Conservation (phyloP, 2,329 filamentous ascomycete genomes). For the Hypoxylon sp. region DNA sequence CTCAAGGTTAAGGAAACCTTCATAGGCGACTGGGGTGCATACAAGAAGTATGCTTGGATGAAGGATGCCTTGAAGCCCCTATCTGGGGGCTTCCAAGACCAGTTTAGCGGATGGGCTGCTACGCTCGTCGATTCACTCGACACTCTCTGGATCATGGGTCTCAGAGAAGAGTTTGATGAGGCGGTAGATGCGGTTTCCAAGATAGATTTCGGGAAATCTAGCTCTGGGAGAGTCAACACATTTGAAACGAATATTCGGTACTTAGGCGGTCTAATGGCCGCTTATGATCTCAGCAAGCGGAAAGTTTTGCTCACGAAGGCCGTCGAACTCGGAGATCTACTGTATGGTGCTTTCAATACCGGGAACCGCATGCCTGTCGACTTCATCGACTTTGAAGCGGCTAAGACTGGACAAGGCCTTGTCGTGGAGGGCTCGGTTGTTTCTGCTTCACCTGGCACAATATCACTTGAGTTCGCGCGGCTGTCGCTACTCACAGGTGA, state of each 20-base stretch:
- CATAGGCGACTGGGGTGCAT: conserved; percentile 60
- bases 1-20: conserved; percentile 56
- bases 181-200: conserved; percentile 61
- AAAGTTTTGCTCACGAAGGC: conserved; percentile 60
- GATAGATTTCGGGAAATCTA: conserved; percentile 64
- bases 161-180: conserved; percentile 64
- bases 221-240: conserved; percentile 55
- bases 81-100: conserved; percentile 59
- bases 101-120: conserved; percentile 66
- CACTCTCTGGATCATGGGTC: conserved; percentile 65
- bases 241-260: conserved; percentile 64
- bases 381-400: conserved; percentile 62
- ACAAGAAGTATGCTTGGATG: conserved; percentile 64
- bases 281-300: conserved; percentile 59
- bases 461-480: conserved; percentile 80
- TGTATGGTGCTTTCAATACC: conserved; percentile 64
- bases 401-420: conserved; percentile 56
- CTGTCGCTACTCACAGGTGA: conserved; percentile 81
- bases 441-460: conserved; percentile 69
- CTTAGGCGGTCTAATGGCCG: conserved; percentile 60
- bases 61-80: conserved; percentile 64
- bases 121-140: conserved; percentile 68
- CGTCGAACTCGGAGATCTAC: conserved; percentile 62
- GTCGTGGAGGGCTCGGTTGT: conserved; percentile 57
- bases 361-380: conserved; percentile 63